A percentile compares a stretch with the other conserved stretches of the same genome.
Conservation (phyloP, 805 yeast species). For the Brettanomyces custersianus region DNA sequence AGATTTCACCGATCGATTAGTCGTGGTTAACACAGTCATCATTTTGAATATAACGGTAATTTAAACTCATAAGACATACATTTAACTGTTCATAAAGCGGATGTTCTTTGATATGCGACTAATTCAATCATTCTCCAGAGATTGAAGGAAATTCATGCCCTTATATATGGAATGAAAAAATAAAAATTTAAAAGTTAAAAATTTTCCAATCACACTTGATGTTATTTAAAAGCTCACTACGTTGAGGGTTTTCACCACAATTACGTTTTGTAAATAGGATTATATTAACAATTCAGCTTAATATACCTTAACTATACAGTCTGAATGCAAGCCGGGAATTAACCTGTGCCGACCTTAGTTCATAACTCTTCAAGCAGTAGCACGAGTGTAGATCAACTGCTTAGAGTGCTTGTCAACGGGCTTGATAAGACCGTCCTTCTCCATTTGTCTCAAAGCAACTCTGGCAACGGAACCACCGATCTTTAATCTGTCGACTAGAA, state of each 20-base stretch:
- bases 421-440: slow-evolving; percentile 88
- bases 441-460: slow-evolving; percentile 93
- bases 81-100: no score
- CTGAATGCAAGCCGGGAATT: slow-evolving; percentile 4
- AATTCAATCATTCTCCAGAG: no score
- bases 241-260: background rate
- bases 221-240: no score
- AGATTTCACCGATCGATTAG: slow-evolving; percentile 24
- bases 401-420: slow-evolving; percentile 91
- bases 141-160: no score
- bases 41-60: slow-evolving; percentile 12
- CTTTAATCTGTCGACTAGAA: slow-evolving; percentile 98
- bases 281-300: slow-evolving; percentile 1
- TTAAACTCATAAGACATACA: no score
- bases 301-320: slow-evolving; percentile 6
- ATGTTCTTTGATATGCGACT: no score
- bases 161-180: no score
- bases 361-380: slow-evolving; percentile 44
- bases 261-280: background rate
- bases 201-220: no score
- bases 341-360: no score
- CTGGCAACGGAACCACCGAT: slow-evolving; percentile 99
- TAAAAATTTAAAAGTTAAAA: no score
- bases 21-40: slow-evolving; percentile 29
- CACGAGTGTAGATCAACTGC: slow-evolving; percentile 92